Conservation (phyloP, 257 asterid species). For the Linaria vulgaris region DNA sequence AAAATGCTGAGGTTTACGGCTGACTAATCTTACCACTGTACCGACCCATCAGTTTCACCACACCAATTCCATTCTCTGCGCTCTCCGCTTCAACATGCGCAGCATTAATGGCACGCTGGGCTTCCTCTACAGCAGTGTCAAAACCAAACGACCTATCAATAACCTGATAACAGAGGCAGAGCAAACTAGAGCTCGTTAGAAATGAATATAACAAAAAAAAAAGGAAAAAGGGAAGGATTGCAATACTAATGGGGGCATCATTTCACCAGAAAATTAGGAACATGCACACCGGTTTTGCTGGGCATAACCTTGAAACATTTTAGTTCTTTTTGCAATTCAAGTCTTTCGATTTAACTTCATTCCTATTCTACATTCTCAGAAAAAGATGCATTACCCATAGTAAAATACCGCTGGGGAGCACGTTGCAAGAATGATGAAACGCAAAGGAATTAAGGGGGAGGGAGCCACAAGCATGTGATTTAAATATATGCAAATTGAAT, state of each 20-base stretch:
- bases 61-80: constrained; percentile 74
- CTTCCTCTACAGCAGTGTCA: constrained; percentile 84
- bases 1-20: constrained; percentile 12
- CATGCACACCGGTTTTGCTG: background rate
- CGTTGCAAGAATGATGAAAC: too few relatives aligned
- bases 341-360: too few relatives aligned
- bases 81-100: constrained; percentile 84
- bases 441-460: too few relatives aligned
- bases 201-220: background rate
- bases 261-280: constrained; percentile 13
- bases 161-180: constrained; percentile 44
- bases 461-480: too few relatives aligned
- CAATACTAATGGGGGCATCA: constrained; percentile 19
- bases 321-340: too few relatives aligned
- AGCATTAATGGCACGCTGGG: constrained; percentile 80
- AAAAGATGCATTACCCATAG: too few relatives aligned
- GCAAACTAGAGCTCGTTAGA: constrained; percentile 24
- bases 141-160: constrained; percentile 79
- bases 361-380: too few relatives aligned
- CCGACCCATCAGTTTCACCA: constrained; percentile 77
- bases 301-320: constrained; percentile 5
- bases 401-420: too few relatives aligned
- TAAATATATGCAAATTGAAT: too few relatives aligned
- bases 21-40: constrained; percentile 54
- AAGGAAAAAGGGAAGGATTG: background rate